Evolutionary conservation across 2,329 filamentous ascomycete species (phyloP).

Genomic region (Calycina herbarum): DNA sequence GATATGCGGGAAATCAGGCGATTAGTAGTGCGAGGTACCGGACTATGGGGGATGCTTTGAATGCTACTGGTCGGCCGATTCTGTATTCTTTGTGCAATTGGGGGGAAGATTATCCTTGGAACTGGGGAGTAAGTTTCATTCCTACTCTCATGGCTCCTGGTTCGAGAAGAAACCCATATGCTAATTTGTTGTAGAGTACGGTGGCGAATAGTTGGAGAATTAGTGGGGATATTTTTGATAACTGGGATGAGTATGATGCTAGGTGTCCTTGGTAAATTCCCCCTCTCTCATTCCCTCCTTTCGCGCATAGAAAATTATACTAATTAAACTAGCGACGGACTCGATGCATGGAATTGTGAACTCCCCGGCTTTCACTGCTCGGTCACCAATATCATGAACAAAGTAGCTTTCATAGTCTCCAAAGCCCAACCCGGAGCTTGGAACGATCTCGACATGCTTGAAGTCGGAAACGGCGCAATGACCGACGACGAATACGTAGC

Average conservation of each 20-base stretch:
- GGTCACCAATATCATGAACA: conserved; percentile 33
- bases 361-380: conserved; percentile 38
- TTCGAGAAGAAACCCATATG: too few species aligned
- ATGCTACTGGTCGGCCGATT: conserved; percentile 40
- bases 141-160: too few species aligned
- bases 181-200: too few species aligned
- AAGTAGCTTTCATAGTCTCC: conserved; percentile 34
- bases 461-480: conserved; percentile 42
- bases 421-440: conserved; percentile 36
- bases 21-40: conserved; percentile 43
- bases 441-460: conserved; percentile 39
- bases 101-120: conserved; percentile 49
- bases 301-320: neutral
- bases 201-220: conserved; percentile 43
- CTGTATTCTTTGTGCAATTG: conserved; percentile 47
- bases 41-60: conserved; percentile 39
- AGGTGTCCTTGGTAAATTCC: conserved; percentile 37
- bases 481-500: conserved; percentile 38
- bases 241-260: conserved; percentile 42
- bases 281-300: neutral
- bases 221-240: conserved; percentile 41
- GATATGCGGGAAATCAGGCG: conserved; percentile 46
- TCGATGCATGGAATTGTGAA: conserved; percentile 35
- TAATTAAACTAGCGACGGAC: conserved; percentile 39
- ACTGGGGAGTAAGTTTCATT: conserved; percentile 35